Percentiles rank a stretch among this genome's conserved stretches.
These are phyloP conservation scores for Lentinus brumalis DNA, from an alignment of 768 basidiomycete genomes.

Conservation along the genomic window DNA sequence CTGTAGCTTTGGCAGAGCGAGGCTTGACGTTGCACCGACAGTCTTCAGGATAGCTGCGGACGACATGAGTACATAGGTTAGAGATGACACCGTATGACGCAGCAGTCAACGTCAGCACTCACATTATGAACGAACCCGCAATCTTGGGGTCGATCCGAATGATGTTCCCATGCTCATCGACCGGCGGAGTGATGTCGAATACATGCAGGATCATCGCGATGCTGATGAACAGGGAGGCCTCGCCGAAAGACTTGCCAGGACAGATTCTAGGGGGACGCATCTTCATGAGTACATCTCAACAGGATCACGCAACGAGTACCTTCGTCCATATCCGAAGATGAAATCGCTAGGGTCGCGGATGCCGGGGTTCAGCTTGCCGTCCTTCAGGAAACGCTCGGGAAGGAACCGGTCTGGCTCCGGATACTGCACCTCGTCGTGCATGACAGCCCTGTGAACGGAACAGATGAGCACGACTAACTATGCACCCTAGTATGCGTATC, in stretches of 20 bases:
- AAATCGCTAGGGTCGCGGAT: constrained; percentile 10
- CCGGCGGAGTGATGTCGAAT: constrained; percentile 4
- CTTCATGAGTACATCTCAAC: too few species aligned
- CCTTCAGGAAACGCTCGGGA: constrained; percentile 70
- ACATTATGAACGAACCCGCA: too few species aligned
- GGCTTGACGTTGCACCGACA: constrained; percentile 7
- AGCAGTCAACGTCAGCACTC: too few species aligned
- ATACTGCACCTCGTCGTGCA: constrained; percentile 87
- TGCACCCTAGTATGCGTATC: too few species aligned
- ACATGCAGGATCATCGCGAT: constrained; percentile 5
- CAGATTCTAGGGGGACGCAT: constrained; percentile 1
- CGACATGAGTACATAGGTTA: too few species aligned
- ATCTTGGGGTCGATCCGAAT: not conserved
- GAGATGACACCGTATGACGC: too few species aligned
- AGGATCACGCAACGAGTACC: constrained; percentile 1
- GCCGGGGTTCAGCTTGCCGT: constrained; percentile 67
- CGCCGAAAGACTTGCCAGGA: constrained; percentile 1
- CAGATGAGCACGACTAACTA: not conserved
- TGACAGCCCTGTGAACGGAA: constrained; percentile 42
- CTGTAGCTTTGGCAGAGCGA: not conserved
- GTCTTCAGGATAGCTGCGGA: constrained; percentile 8
- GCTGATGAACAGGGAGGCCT: constrained; percentile 10
- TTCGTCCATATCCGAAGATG: constrained; percentile 30
- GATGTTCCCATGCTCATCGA: constrained; percentile 2
- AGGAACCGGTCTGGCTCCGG: constrained; percentile 79